Base-by-base conservation (phyloP, 2,329 filamentous ascomycete genomes). In the Atkinsonella hypoxylon region DNA sequence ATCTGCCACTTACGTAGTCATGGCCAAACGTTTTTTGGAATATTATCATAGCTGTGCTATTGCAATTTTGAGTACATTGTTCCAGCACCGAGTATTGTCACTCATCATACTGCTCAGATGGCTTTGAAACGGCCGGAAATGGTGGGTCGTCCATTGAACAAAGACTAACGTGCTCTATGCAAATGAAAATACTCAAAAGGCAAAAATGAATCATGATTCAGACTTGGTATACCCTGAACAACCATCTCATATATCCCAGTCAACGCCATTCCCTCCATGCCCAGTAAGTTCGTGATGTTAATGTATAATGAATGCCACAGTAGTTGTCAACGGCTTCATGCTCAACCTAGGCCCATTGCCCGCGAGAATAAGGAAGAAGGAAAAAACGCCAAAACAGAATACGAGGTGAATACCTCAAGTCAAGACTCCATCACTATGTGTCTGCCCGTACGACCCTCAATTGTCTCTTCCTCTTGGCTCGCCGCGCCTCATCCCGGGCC, bases 401-500 rank as follows among this genome's bases (percentile, higher is more conserved):
- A n/a, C n/a, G n/a, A n/a, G n/a, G n/a, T n/a, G n/a, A n/a, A n/a
- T n/a, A n/a, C n/a, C n/a, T n/a, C n/a, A n/a, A n/a, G n/a, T n/a
- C n/a, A n/a, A n/a, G n/a, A n/a, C n/a, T n/a, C n/a, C n/a, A n/a
- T n/a, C 32, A 18, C 47, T 45, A 52, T 5, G 43, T 17, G 6
- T 51, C 48, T 5, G 46, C 53, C 54, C 69, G 62, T 10, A 70
- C 67, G n/a, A 70, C 67, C 56, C 63, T 65, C 47, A 70, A 59
- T 57, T 64, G 64, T 52, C 62, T 64, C 47, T 71, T 66, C 43
- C 71, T 63, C 61, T 73, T 72, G 51, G 65, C 65, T 56, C 67
- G 70, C 59, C 69, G 66, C 64, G 69, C 67, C 53, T 70, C 68
- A 52, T 77, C 73, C 46, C 71, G 69, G 5, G 73, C 75, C 11